A percentile compares a stretch with the other conserved stretches of the same genome.
These are phyloP conservation scores for Coleophoma eucalyptorum DNA, from an alignment of 2,329 filamentous ascomycete species.

Conservation along the genomic window DNA sequence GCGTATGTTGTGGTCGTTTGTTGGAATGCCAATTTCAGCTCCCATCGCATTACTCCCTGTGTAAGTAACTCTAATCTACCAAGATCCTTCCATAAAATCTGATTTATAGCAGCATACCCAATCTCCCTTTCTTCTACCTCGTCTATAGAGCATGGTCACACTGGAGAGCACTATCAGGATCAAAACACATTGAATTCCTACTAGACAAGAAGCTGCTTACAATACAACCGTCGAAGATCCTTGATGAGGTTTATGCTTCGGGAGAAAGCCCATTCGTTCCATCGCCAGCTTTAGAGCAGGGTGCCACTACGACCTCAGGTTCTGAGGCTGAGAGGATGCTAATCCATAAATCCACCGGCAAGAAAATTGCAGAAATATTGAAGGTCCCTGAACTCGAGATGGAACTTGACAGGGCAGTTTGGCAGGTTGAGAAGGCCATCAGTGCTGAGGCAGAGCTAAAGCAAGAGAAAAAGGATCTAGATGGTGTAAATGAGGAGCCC, in stretches of 20 bases:
- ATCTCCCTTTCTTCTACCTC: constrained; percentile 96
- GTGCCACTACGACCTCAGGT: constrained; percentile 4
- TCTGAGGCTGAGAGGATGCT: constrained; percentile 33
- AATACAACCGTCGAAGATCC: constrained; percentile 58
- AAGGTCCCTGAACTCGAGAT: constrained; percentile 66
- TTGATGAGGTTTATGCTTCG: constrained; percentile 69
- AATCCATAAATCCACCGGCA: constrained; percentile 48
- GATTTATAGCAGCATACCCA: constrained; percentile 63
- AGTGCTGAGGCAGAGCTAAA: constrained; percentile 18
- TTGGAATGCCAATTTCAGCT: constrained; percentile 77
- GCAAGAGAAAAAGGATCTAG: constrained; percentile 18
- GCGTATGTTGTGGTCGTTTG: constrained; percentile 75
- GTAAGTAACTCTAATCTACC: constrained; percentile 47
- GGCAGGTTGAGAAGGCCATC: constrained; percentile 57
- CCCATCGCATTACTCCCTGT: constrained; percentile 83
- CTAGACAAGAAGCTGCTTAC: constrained; percentile 68
- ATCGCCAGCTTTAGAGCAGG: neutral
- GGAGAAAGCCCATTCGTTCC: constrained; percentile 14
- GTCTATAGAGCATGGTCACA: constrained; percentile 89
- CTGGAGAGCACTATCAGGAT: constrained; percentile 81
- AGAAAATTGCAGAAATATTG: constrained; percentile 55
- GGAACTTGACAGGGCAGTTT: constrained; percentile 72
- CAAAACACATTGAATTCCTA: constrained; percentile 80
- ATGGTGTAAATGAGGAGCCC: constrained; percentile 8
- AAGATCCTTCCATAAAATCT: neutral